Evolutionary conservation across 2,329 filamentous ascomycete species (phyloP).

Genomic region (Scytalidium sp.): DNA sequence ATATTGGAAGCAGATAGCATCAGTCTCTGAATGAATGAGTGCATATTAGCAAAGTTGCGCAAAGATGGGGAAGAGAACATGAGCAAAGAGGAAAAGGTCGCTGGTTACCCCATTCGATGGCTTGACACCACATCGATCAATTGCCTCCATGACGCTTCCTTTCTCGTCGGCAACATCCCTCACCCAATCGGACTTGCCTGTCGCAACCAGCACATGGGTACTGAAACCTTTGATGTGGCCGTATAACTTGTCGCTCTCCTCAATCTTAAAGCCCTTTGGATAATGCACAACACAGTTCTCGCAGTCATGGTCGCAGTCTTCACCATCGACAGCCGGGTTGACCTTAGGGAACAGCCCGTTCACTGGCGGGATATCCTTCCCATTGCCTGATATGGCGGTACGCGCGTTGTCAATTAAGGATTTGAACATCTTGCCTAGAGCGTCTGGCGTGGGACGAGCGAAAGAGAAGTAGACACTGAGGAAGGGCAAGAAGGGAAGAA

Average conservation of each 20-base stretch:
- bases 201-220: slow-evolving; percentile 87
- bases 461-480: background rate
- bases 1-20: slow-evolving; percentile 95
- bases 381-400: slow-evolving; percentile 21
- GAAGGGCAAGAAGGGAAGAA: background rate
- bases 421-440: slow-evolving; percentile 13
- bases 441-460: background rate
- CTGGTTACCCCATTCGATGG: slow-evolving; percentile 65
- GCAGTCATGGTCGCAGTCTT: slow-evolving; percentile 88
- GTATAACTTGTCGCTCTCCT: slow-evolving; percentile 76
- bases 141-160: slow-evolving; percentile 78
- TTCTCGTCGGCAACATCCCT: slow-evolving; percentile 85
- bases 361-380: slow-evolving; percentile 16
- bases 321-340: slow-evolving; percentile 74
- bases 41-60: background rate
- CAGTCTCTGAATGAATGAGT: slow-evolving; percentile 56
- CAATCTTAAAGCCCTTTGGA: slow-evolving; percentile 68
- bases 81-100: background rate
- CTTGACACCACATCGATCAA: slow-evolving; percentile 52
- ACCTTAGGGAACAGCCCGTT: slow-evolving; percentile 67
- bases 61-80: background rate
- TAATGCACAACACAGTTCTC: slow-evolving; percentile 75
- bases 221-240: slow-evolving; percentile 83
- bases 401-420: slow-evolving; percentile 21
- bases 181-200: slow-evolving; percentile 95